Evolutionary conservation across 176 grass and related monocot species (phyloP), one percentile per base, ranked within the genome.

Genomic region (Musa beccarii): DNA sequence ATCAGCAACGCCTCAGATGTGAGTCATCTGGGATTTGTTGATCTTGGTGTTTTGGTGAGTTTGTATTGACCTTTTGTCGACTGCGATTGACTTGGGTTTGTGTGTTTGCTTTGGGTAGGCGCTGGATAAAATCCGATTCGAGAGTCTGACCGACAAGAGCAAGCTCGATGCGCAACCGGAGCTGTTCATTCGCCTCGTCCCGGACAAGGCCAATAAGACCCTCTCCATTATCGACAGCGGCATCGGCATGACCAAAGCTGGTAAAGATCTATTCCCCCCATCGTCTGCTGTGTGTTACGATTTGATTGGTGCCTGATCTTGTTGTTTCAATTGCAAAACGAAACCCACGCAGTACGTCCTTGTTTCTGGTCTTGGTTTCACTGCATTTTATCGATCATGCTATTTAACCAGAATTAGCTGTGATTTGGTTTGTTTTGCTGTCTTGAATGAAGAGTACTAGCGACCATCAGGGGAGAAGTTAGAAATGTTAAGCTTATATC

Each of bases 201-300:
- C 81, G 0, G 81, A 87, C 73, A 90, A 90, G 66, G 2, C 84
- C 1, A 22, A 14, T 75, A 90, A 87, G 88, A 79, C 85, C 15
- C 88, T 90, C 2, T 84, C 88, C 54, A 82, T 90, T 78, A 78
- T 84, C 82, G 84, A 90, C 75, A 87, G 82, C 23, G 88, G 88
- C 28, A 77, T 87, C 17, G 88, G 88, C 13, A 90, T 88, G 84
- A 90, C 83, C 53, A 90, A 90, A 49, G 76, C 87, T 0, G 90
- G 72, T 69, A 53, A 67, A 49, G 13, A 9, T 16, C 10, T 28
- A 53, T 43, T n/a, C 14, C 52, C 43, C 53, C 53, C 10, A 59
- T 59, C 17, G 55, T 59, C 19, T 59, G 55, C 28, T 29, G 28
- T 29, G 2, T 2, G 28, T 29, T 29, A 29, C 28, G 2, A 43